Conservation (phyloP, 2,329 filamentous ascomycete genomes). For the Cryphonectria carpinicola region DNA sequence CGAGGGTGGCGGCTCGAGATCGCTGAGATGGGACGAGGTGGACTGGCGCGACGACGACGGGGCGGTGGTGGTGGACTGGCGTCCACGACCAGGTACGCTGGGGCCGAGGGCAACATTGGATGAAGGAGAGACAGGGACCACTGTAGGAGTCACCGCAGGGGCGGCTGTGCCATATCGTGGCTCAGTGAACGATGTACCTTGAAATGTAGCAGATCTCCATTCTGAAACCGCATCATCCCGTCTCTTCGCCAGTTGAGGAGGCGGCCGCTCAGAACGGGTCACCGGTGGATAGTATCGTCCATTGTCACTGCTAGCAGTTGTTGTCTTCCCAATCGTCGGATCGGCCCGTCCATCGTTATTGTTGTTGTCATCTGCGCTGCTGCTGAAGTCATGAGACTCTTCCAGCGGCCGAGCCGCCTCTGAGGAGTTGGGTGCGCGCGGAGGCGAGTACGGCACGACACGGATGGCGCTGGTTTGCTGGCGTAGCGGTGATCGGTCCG, state of each 20-base stretch:
- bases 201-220: conserved; percentile 43
- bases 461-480: conserved; percentile 50
- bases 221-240: conserved; percentile 49
- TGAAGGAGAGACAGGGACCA: conserved; percentile 42
- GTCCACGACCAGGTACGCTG: conserved; percentile 41
- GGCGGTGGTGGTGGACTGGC: conserved; percentile 9
- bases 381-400: conserved; percentile 12
- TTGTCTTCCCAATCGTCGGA: conserved; percentile 15
- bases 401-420: conserved; percentile 29
- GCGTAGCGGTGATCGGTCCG: conserved; percentile 42
- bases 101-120: conserved; percentile 43
- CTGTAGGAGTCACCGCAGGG: conserved; percentile 33
- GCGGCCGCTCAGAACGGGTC: conserved; percentile 31
- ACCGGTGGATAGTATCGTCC: conserved; percentile 14
- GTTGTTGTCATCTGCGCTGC: not conserved
- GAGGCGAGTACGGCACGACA: conserved; percentile 54
- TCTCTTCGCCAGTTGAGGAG: conserved; percentile 30
- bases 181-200: conserved; percentile 37
- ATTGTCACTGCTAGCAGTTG: not conserved
- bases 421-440: conserved; percentile 36
- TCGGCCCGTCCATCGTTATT: conserved; percentile 17
- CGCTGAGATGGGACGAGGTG: conserved; percentile 27
- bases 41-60: conserved; percentile 14
- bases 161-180: conserved; percentile 35
- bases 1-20: conserved; percentile 34